These are phyloP conservation scores for Carex cristatella DNA, from an alignment of 176 grass and related monocot species.

Conservation along the genomic window DNA sequence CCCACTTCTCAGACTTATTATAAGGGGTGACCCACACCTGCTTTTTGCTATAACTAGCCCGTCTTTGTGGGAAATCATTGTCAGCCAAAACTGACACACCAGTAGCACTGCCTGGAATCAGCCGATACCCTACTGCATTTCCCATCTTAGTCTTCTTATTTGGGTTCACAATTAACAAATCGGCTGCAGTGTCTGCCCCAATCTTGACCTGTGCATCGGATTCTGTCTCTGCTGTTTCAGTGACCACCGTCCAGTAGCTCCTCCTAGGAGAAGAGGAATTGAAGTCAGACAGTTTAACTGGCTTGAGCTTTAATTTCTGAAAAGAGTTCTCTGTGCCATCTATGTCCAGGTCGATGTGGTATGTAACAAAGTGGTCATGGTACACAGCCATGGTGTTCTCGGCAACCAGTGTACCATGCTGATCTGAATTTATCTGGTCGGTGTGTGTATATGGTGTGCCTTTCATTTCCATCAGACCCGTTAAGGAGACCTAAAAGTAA, in stretches of 20 bases:
- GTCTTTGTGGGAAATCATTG: slow-evolving; percentile 64
- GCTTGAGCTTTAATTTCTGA: slow-evolving; percentile 43
- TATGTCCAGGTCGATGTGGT: slow-evolving; percentile 67
- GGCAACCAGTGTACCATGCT: slow-evolving; percentile 46
- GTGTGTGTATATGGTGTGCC: slow-evolving; percentile 41
- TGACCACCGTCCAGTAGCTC: slow-evolving; percentile 76
- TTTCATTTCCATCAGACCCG: slow-evolving; percentile 57
- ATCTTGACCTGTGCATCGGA: slow-evolving; percentile 41
- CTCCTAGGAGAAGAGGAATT: slow-evolving; percentile 27
- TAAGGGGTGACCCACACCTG: slow-evolving; percentile 80
- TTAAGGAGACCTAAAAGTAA: slow-evolving; percentile 43
- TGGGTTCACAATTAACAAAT: slow-evolving; percentile 62
- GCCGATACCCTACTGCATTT: slow-evolving; percentile 49
- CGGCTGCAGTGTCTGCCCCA: slow-evolving; percentile 21
- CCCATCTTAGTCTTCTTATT: slow-evolving; percentile 56
- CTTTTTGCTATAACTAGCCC: slow-evolving; percentile 57
- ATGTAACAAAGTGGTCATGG: slow-evolving; percentile 86
- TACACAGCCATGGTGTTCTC: slow-evolving; percentile 73
- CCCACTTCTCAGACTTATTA: slow-evolving; percentile 65
- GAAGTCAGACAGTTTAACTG: not conserved
- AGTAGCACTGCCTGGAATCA: slow-evolving; percentile 33
- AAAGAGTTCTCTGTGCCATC: slow-evolving; percentile 79
- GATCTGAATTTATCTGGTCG: slow-evolving; percentile 36
- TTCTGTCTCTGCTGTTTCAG: slow-evolving; percentile 55
- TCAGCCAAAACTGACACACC: slow-evolving; percentile 54